Conservation (phyloP, 306 rosid genomes). For the Dalbergia oliveri region DNA sequence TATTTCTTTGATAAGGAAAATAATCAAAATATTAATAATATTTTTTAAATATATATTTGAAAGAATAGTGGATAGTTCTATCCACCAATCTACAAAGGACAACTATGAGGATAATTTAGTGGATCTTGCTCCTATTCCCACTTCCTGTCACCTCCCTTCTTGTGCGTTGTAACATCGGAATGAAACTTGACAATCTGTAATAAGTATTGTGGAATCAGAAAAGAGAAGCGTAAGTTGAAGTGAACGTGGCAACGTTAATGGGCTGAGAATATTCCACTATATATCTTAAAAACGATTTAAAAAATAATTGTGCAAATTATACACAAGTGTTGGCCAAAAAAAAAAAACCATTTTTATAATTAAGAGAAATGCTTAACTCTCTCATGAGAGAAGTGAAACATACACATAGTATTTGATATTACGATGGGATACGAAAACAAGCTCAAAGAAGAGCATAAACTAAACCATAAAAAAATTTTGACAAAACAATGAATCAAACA, state of each 20-base stretch:
- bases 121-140: slow-evolving; percentile 28
- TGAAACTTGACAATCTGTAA: slow-evolving; percentile 15
- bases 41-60: neutral
- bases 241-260: slow-evolving; percentile 36
- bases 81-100: neutral
- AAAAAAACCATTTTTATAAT: too few relatives aligned
- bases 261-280: slow-evolving; percentile 33
- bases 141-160: slow-evolving; percentile 4
- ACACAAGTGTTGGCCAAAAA: too few relatives aligned
- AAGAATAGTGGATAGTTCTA: slow-evolving; percentile 10
- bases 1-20: neutral
- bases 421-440: too few relatives aligned
- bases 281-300: neutral
- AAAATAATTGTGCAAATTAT: too few relatives aligned
- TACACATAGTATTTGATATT: too few relatives aligned
- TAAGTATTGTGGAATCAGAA: slow-evolving; percentile 7
- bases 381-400: too few relatives aligned
- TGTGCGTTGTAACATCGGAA: slow-evolving; percentile 42
- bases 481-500: too few relatives aligned
- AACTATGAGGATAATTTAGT: neutral
- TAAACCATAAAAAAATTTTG: too few relatives aligned
- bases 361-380: too few relatives aligned
- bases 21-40: neutral
- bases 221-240: slow-evolving; percentile 6
- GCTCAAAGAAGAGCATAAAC: too few relatives aligned